Conservation (phyloP, 2,329 filamentous ascomycete genomes). For the Aschersonia sp. region DNA sequence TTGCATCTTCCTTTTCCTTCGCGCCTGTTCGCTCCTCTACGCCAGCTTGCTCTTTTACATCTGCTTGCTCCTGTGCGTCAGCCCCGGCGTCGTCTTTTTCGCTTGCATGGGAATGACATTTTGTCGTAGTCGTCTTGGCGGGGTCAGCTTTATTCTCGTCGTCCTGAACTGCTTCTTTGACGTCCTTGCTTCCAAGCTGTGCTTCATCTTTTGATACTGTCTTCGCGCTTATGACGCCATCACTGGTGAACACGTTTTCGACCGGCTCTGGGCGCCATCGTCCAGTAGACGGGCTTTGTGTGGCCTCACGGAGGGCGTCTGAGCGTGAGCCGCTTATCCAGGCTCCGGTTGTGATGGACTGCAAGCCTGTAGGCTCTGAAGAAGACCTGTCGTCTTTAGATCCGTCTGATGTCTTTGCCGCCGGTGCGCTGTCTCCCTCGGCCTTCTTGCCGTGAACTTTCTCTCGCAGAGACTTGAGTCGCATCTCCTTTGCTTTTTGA, state of each 20-base stretch:
- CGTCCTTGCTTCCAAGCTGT: no score
- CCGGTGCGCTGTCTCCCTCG: constrained; percentile 6
- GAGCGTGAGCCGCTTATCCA: constrained; percentile 1
- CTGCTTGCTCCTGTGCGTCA: background rate
- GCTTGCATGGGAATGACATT: background rate
- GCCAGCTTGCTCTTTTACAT: no score
- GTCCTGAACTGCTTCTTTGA: no score
- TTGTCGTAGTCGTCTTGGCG: background rate
- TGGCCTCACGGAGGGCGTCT: constrained; percentile 5
- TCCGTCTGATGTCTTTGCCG: background rate
- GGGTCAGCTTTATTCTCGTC: background rate
- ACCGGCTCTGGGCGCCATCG: background rate
- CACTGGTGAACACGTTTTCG: no score
- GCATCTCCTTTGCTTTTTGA: constrained; percentile 45
- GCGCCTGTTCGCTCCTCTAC: no score
- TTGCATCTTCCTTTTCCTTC: no score
- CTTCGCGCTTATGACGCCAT: no score
- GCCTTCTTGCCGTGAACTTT: constrained; percentile 37
- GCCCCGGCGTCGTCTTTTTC: background rate
- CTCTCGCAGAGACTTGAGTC: constrained; percentile 36
- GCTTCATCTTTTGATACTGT: no score
- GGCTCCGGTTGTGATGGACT: constrained; percentile 4
- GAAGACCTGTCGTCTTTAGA: constrained; percentile 1
- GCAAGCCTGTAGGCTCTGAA: constrained; percentile 14
- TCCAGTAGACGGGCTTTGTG: constrained; percentile 6